Evolutionary conservation across 2,329 filamentous ascomycete genomes (phyloP), one percentile per base, ranked within the genome.

Genomic region (Trichoderma brevicompactum): DNA sequence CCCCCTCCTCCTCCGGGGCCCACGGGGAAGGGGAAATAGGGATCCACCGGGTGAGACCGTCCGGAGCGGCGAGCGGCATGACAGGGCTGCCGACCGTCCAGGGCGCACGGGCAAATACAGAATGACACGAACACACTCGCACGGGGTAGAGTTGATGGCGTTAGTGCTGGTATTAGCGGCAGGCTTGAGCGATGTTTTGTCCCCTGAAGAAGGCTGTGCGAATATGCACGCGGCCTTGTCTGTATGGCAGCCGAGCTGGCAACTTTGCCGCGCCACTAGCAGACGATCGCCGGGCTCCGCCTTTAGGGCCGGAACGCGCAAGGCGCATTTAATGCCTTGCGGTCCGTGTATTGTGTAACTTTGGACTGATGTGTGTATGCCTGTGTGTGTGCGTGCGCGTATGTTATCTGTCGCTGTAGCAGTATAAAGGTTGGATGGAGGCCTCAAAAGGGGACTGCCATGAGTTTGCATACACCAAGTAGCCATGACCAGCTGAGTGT

Each of bases 221-320:
- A 53, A 44, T 1, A 12, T 17, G 48, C 36, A 32, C 12, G 13
- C 28, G 23, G 48, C 58, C n/a, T 52, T 50, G 28, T 34, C 23
- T 17, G 38, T 34, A 32, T 28, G 19, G 36, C 28, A 62, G 48
- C 38, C 38, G 38, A 34, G 23, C 48, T 62, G 48, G 41, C 9
- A 58, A n/a, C 54, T 58, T 38, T 58, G 54, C 54, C 54, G 48
- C 17, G 59, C 19, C 36, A 36, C 59, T 62, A 44, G 59, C n/a
- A 65, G 53, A 19, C 46, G 64, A 65, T 65, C 55, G 44, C 50
- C 44, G 28, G 41, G 56, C 50, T 64, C 64, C 64, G 52, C 50
- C 52, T 56, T 41, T 63, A 56, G 58, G 48, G 64, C 64, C 50
- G 34, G 50, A 56, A 23, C 52, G 54, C 53, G 48, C 38, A 53